A percentile compares a stretch with the other conserved stretches of the same genome.
Evolutionary conservation across 768 basidiomycete species (phyloP).

Genomic region (Paxillus ammoniavirescens): DNA sequence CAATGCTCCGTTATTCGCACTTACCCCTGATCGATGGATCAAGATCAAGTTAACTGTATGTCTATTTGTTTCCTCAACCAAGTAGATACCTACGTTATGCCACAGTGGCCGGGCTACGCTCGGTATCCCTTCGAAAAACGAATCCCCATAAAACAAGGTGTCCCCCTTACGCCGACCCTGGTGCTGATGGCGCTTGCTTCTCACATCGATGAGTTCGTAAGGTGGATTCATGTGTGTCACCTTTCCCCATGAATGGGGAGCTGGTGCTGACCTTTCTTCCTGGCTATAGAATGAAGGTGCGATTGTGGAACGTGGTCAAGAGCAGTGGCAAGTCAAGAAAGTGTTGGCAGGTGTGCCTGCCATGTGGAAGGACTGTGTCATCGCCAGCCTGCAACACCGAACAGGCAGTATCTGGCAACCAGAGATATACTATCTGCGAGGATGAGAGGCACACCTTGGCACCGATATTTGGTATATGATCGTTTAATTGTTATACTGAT

Average conservation of each 20-base stretch:
- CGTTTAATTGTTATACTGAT: slow-evolving; percentile 5
- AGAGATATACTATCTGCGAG: slow-evolving; percentile 36
- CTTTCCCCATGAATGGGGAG: neutral
- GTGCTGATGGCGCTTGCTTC: slow-evolving; percentile 32
- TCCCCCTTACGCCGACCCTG: slow-evolving; percentile 27
- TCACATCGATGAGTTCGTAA: slow-evolving; percentile 31
- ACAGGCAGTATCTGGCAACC: slow-evolving; percentile 44
- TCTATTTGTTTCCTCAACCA: neutral
- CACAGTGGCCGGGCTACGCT: slow-evolving; percentile 51
- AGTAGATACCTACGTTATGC: neutral
- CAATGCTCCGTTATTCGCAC: slow-evolving; percentile 18
- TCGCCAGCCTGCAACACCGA: slow-evolving; percentile 39
- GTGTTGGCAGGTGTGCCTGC: slow-evolving; percentile 13
- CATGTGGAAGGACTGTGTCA: slow-evolving; percentile 33
- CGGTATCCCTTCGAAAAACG: slow-evolving; percentile 37
- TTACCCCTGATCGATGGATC: slow-evolving; percentile 27
- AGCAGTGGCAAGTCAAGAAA: slow-evolving; percentile 36
- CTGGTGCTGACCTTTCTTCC: neutral
- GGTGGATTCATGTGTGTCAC: slow-evolving; percentile 30
- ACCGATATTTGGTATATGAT: neutral
- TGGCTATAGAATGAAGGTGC: slow-evolving; percentile 24
- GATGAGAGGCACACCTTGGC: slow-evolving; percentile 1
- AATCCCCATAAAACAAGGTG: slow-evolving; percentile 32
- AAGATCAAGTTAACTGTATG: slow-evolving; percentile 37
- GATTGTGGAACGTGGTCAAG: slow-evolving; percentile 35